Evolutionary conservation across 306 rosid genomes (phyloP).

Genomic region (Chamaecrista fasciculata): DNA sequence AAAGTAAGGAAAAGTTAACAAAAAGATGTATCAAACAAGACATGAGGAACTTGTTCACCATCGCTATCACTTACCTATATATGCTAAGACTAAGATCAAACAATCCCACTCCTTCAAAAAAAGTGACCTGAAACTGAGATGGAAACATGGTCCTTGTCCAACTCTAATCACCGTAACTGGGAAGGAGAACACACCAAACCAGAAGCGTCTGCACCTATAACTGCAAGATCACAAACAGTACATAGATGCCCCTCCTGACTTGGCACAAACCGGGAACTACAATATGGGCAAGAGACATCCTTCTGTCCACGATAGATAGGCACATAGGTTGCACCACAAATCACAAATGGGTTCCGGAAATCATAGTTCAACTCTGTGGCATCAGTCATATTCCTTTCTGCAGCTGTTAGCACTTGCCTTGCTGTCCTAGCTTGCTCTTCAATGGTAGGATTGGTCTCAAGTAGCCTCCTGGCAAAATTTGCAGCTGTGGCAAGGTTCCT

Average conservation of each 20-base stretch:
- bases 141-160: conserved; percentile 32
- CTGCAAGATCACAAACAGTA: conserved; percentile 83
- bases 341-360: conserved; percentile 87
- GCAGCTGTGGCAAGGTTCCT: conserved; percentile 84
- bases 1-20: background rate
- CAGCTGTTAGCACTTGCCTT: conserved; percentile 88
- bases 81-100: conserved; percentile 4
- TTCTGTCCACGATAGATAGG: conserved; percentile 94
- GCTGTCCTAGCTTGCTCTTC: conserved; percentile 85
- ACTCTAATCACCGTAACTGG: conserved; percentile 67
- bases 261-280: conserved; percentile 85
- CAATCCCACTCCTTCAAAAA: conserved; percentile 19
- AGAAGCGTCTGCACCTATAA: conserved; percentile 85
- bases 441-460: conserved; percentile 76
- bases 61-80: conserved; percentile 32
- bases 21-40: conserved; percentile 19
- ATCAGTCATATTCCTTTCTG: conserved; percentile 88
- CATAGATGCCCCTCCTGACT: conserved; percentile 76
- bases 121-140: conserved; percentile 38
- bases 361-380: conserved; percentile 70
- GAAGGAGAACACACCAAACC: conserved; percentile 87
- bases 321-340: conserved; percentile 83
- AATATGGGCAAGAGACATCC: conserved; percentile 81
- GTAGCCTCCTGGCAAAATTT: conserved; percentile 78
- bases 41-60: no score